Evolutionary conservation across 2,329 filamentous ascomycete species (phyloP).

Genomic region (Penicillium sp.): DNA sequence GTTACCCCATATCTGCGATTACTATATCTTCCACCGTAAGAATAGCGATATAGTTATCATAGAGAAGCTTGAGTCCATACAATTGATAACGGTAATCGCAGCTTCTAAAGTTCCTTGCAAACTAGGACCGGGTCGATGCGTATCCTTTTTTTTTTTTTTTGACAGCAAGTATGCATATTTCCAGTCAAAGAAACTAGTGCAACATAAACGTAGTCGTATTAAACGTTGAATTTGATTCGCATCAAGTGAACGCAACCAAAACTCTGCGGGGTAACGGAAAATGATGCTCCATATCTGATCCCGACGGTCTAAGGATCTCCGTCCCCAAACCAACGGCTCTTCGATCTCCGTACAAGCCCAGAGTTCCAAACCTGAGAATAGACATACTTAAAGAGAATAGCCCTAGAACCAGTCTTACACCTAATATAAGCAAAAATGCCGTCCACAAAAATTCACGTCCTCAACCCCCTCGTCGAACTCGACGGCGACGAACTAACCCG

Average conservation of each 20-base stretch:
- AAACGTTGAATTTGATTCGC: no score
- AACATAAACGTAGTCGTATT: background rate
- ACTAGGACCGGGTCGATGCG: background rate
- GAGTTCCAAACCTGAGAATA: no score
- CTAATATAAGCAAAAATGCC: no score
- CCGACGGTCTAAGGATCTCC: background rate
- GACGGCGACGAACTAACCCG: background rate
- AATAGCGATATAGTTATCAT: no score
- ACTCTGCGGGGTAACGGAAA: background rate
- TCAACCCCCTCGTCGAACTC: background rate
- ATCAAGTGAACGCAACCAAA: background rate
- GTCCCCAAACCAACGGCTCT: background rate
- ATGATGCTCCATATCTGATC: background rate
- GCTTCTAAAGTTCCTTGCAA: background rate
- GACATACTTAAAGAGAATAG: no score
- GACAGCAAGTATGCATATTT: background rate
- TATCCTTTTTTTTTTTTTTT: no score
- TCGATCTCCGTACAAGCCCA: background rate
- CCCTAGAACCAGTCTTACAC: no score
- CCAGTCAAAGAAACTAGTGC: background rate
- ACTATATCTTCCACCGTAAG: no score
- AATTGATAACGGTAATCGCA: background rate
- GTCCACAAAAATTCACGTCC: background rate
- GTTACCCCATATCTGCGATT: no score
- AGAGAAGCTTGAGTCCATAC: background rate